Conservation (phyloP, 2,329 filamentous ascomycete species). For the Elsinoe australis region DNA sequence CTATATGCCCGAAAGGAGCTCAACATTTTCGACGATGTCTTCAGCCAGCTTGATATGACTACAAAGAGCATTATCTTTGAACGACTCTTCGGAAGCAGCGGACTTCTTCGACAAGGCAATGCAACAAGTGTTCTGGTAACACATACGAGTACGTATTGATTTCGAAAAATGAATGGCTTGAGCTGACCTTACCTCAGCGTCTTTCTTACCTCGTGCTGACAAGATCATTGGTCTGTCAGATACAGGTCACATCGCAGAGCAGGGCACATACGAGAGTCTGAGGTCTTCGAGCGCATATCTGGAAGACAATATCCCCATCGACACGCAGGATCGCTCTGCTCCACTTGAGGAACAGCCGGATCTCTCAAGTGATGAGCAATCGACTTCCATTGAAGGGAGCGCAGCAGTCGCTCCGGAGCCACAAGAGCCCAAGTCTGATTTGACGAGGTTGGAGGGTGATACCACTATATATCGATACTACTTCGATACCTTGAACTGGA, state of each 20-base stretch:
- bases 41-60: slow-evolving; percentile 44
- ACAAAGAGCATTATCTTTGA: slow-evolving; percentile 45
- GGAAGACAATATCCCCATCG: too few relatives aligned
- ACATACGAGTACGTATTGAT: slow-evolving; percentile 29
- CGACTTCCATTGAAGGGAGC: too few relatives aligned
- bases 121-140: slow-evolving; percentile 36
- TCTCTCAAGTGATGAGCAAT: too few relatives aligned
- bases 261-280: slow-evolving; percentile 20
- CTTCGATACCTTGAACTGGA: slow-evolving; percentile 22
- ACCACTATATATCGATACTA: slow-evolving; percentile 34
- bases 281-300: too few relatives aligned
- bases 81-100: slow-evolving; percentile 38
- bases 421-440: neutral
- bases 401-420: neutral
- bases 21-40: slow-evolving; percentile 46
- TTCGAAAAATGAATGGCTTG: neutral
- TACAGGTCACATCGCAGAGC: slow-evolving; percentile 35
- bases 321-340: too few relatives aligned
- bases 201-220: slow-evolving; percentile 26
- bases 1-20: slow-evolving; percentile 45
- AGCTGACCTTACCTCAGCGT: neutral
- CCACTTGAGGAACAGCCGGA: too few relatives aligned
- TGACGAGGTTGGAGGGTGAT: slow-evolving; percentile 30
- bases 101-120: slow-evolving; percentile 38
- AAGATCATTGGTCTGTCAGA: slow-evolving; percentile 36